Evolutionary conservation across 768 basidiomycete genomes (phyloP), one percentile per base, ranked within the genome.

Genomic region (Xerocomellus chrysenteron): DNA sequence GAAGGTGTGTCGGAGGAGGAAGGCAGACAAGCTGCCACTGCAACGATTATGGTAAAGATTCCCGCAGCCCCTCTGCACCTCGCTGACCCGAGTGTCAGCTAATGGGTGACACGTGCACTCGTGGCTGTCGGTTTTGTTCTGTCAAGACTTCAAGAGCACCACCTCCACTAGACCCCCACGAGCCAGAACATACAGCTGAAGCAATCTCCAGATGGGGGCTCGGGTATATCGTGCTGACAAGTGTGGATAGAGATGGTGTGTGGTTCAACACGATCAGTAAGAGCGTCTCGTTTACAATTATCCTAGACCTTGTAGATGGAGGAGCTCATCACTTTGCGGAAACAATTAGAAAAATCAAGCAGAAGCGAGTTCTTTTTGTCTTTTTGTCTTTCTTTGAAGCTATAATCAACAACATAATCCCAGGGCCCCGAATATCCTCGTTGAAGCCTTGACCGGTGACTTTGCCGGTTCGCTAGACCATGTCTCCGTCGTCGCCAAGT

Each of bases 71-170:
- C 40, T 46, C 26, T 44, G 39, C 32, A 39, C 16, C 48, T 63
- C 17, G 42, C 58, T 62, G 50, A 61, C 52, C 19, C 30, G 5
- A 33, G 33, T 24, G 56, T 30, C 61, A 98, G 95, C 77, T 99
- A 14, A 98, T 99, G 97, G 97, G 97, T 10, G 96, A 98, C 75
- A 97, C 94, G 14, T 99, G 97, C 69, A 99, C 97, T 36, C 86
- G 97, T 67, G 97, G 94, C 2, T 99, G 97, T 74, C 81, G 95
- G 52, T 99, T 99, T 69, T 99, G 97, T 66, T 91, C 95, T 10
- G 93, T 99, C 49, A 97, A 97, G 78, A 99, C 97, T 0, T 94
- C 94, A 3, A 80, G 82, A 50, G 70, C 85, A 0, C 97, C 97
- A 10, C 87, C 90, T 30, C 95, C 97, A 8, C 74, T 99, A 39